Percentiles rank a stretch among this genome's conserved stretches.
Evolutionary conservation across 1,284 basidiomycete species (phyloP).

Genomic region (Fomitopsis schrenkii): DNA sequence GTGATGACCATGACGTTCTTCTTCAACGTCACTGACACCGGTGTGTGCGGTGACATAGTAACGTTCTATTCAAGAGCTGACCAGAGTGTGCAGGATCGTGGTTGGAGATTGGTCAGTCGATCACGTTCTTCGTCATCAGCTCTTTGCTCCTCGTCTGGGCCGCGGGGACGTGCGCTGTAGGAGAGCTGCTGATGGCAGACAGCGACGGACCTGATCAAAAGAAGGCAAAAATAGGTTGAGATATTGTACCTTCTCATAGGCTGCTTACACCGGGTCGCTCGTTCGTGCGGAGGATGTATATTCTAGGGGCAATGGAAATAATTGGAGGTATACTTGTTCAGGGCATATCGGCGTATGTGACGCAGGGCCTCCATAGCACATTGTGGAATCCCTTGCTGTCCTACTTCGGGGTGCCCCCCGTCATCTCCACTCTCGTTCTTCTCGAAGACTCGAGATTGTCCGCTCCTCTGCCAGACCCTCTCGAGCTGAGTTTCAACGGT

Average conservation of each 20-base stretch:
- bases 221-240: not conserved
- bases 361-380: too few species aligned
- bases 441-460: too few species aligned
- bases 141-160: conserved; percentile 80
- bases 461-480: too few species aligned
- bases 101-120: conserved; percentile 88
- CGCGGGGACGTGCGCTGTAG: conserved; percentile 66
- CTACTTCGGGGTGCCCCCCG: too few species aligned
- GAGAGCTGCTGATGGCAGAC: conserved; percentile 58
- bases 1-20: conserved; percentile 84
- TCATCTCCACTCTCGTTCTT: too few species aligned
- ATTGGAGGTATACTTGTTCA: too few species aligned
- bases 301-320: too few species aligned
- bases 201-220: not conserved
- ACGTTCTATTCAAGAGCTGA: not conserved
- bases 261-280: not conserved
- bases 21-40: conserved; percentile 78
- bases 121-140: conserved; percentile 85
- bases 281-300: not conserved
- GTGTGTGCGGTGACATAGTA: conserved; percentile 28
- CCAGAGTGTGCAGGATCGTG: conserved; percentile 54
- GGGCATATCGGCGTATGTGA: too few species aligned
- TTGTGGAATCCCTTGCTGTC: too few species aligned
- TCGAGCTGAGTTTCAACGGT: too few species aligned
- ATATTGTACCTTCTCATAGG: not conserved